Evolutionary conservation across 495 filamentous ascomycete species (phyloP), one percentile per base, ranked within the genome.

Genomic region (Daldinia loculata): DNA sequence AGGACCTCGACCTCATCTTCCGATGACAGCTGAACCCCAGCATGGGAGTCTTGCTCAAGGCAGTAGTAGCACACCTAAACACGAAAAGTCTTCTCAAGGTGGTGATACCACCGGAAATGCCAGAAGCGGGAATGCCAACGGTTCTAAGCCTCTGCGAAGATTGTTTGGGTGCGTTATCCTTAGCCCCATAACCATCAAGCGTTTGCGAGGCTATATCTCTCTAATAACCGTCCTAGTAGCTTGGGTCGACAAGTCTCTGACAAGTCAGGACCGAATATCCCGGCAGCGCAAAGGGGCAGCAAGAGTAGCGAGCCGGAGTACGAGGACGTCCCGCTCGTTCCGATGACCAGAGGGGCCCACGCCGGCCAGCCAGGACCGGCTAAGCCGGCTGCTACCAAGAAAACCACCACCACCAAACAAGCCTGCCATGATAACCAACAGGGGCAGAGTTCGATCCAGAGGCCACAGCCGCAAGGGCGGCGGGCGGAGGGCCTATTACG

Each of bases 11-110:
- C 52, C 59, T 24, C 59, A 69, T 7, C 6, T 29, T 6, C 66
- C 66, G 17, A 69, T 69, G 66, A 41, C 8, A 15, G 41, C 66
- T 8, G 29, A 32, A 4, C 3, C 45, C 15, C 56, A 41, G 1
- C 19, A 24, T 15, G 32, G 14, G 24, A 30, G 22, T 24, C n/a
- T 24, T 22, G 17, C 11, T 6, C 15, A 30, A 30, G 9, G n/a
- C 9, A 26, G 43, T 3, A 48, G 8, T 4, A 6, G 17, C n/a
- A 5, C 15, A 3, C 39, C 39, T n/a, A 4, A 41, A 41, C 15
- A 41, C 5, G n/a, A 8, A 6, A 8, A 8, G 0, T 4, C 15
- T 6, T 8, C 19, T 12, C 19, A 24, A 12, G 17, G 19, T 24
- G 17, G 19, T 24, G 7, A 48, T 48, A 48, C 14, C 43, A 12